Evolutionary conservation across 192 early-diverging fungal genomes (phyloP), one percentile per base, ranked within the genome.

Genomic region (Backusella macrospora): DNA sequence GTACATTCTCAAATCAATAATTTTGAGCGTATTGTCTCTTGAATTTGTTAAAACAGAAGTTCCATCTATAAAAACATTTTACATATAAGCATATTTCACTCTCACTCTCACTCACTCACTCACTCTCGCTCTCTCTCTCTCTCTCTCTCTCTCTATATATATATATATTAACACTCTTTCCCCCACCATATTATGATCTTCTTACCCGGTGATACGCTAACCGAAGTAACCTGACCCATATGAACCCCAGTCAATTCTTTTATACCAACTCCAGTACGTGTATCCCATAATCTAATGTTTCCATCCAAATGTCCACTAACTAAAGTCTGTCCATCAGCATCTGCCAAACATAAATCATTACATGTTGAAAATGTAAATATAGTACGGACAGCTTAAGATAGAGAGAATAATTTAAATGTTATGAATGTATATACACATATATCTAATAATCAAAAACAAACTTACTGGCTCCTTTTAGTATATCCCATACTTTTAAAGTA

Each of bases 401-500:
- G 13, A 38, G 21, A n/a, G 5, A 76, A 8, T 34, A 40, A 52
- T 38, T 52, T 63, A 39, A 34, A 37, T 34, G 72, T 5, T 15
- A 18, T 64, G 14, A 12, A 42, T 13, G 15, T 12, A 49, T 65
- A 40, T 39, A n/a, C n/a, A n/a, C n/a, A n/a, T n/a, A 4, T 26
- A 21, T 62, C 7, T 29, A 8, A n/a, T 43, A 21, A 44, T 13
- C 29, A 18, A 65, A 18, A 15, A 64, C 26, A 4, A 40, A 82
- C 90, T 59, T 83, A 88, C 96, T 98, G 75, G 93, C 92, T 67
- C 96, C 96, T 76, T 91, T 92, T 76, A 86, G 83, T 49, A 96
- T 80, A 83, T 99, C 97, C 96, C 96, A 99, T 6, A 97, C 85
- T 82, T 99, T 99, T 40, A 99, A 87, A 0, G 96, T 97, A 26